Percentiles rank a stretch among this genome's conserved stretches.
Evolutionary conservation across 495 filamentous ascomycete species (phyloP).

Genomic region (Trypethelium eluteriae): DNA sequence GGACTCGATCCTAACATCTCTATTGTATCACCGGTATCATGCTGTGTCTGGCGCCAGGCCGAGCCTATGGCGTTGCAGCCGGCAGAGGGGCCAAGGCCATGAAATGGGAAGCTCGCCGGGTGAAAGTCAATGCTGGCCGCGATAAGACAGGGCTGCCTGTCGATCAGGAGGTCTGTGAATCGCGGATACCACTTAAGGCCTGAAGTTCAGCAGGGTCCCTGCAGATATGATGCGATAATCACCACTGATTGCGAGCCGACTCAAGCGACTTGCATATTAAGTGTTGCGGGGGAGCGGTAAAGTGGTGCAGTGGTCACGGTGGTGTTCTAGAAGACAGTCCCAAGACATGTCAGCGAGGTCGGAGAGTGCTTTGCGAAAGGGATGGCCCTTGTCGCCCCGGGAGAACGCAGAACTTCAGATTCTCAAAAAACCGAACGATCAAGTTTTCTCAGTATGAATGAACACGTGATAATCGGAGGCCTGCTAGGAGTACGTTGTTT

Average conservation of each 20-base stretch:
- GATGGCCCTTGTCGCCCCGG: neutral
- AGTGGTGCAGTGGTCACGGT: too few species aligned
- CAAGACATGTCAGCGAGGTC: neutral
- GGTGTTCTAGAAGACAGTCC: neutral
- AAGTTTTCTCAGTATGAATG: too few species aligned
- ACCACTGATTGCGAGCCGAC: neutral
- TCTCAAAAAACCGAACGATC: too few species aligned
- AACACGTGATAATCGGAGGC: too few species aligned
- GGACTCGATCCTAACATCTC: too few species aligned
- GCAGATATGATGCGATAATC: slow-evolving; percentile 5
- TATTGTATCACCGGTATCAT: neutral
- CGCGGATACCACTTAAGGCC: neutral
- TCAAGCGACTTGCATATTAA: slow-evolving; percentile 1
- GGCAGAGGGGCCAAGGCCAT: neutral
- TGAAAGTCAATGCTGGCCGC: neutral
- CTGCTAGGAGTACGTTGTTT: too few species aligned
- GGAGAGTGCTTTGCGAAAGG: neutral
- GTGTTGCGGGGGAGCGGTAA: neutral
- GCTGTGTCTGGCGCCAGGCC: neutral
- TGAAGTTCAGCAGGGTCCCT: neutral
- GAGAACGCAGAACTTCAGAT: too few species aligned
- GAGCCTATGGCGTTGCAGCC: neutral
- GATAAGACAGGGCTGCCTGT: neutral
- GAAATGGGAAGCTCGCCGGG: neutral
- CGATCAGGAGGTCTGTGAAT: neutral